Conservation (phyloP, 2,329 filamentous ascomycete genomes). For the Aspergillus ochraceus region DNA sequence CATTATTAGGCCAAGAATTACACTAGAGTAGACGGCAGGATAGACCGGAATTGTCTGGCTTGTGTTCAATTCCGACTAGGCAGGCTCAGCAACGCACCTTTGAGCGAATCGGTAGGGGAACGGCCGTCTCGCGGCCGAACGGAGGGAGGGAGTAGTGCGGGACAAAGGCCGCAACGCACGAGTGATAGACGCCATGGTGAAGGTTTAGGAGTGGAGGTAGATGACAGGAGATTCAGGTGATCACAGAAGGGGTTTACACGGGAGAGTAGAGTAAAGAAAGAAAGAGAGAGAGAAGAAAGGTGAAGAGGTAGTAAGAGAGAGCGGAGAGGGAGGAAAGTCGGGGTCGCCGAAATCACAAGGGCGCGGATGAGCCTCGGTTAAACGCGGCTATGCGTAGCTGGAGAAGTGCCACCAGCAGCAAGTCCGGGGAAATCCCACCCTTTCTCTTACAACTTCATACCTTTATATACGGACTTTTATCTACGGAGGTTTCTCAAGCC, state of each 20-base stretch:
- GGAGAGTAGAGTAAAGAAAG: conserved; percentile 3
- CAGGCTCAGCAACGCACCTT: conserved; percentile 33
- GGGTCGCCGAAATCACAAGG: conserved; percentile 10
- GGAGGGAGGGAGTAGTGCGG: conserved; percentile 39
- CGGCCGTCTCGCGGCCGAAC: conserved; percentile 40
- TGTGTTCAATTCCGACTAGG: neutral
- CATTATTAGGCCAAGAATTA: too few relatives aligned
- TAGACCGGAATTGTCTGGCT: neutral
- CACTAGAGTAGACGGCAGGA: too few relatives aligned
- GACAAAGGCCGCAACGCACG: conserved; percentile 49
- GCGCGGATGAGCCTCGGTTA: conserved; percentile 20
- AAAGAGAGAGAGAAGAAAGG: conserved; percentile 7
- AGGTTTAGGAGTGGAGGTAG: conserved; percentile 2
- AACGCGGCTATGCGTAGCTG: conserved; percentile 8
- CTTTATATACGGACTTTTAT: too few relatives aligned
- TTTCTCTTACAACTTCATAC: too few relatives aligned
- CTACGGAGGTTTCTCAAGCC: too few relatives aligned
- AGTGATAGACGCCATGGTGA: conserved; percentile 50
- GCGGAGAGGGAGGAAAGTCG: conserved; percentile 11
- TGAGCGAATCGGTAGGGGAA: conserved; percentile 40
- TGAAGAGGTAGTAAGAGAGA: neutral
- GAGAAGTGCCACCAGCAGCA: too few relatives aligned
- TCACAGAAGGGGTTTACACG: neutral
- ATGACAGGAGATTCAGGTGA: neutral
- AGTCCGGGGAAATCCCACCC: too few relatives aligned